These are phyloP conservation scores for Solidago caesia DNA, from an alignment of 129 eudicot genomes.

Conservation along the genomic window DNA sequence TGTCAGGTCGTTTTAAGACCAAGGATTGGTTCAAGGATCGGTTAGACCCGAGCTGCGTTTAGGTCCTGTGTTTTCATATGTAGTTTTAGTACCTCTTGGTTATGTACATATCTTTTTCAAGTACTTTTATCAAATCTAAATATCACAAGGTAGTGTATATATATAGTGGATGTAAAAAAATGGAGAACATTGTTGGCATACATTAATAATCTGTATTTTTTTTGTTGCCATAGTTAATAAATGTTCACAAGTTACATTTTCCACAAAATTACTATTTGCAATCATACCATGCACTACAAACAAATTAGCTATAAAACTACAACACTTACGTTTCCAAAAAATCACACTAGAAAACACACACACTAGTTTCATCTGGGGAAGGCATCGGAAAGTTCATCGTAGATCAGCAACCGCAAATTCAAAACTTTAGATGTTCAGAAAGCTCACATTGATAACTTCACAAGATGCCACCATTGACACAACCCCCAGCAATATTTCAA, in stretches of 20 bases:
- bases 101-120: background rate
- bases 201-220: conserved; percentile 23
- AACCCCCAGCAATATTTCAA: conserved; percentile 4
- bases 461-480: conserved; percentile 10
- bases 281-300: conserved; percentile 29
- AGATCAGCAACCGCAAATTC: background rate
- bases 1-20: no score
- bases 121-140: no score
- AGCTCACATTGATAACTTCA: background rate
- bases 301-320: conserved; percentile 36
- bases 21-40: no score
- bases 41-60: no score
- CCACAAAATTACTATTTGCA: conserved; percentile 35
- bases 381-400: conserved; percentile 10
- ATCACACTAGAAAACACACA: conserved; percentile 33
- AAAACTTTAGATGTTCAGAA: conserved; percentile 11
- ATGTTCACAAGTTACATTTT: conserved; percentile 23
- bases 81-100: no score
- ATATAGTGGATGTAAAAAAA: background rate
- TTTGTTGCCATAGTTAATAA: conserved; percentile 22
- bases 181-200: conserved; percentile 13
- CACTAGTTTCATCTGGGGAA: conserved; percentile 26
- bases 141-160: no score
- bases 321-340: conserved; percentile 12
- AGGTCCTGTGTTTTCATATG: no score